These are phyloP conservation scores for Clarireedia sp. DNA, from an alignment of 2,329 filamentous ascomycete genomes.

Conservation along the genomic window DNA sequence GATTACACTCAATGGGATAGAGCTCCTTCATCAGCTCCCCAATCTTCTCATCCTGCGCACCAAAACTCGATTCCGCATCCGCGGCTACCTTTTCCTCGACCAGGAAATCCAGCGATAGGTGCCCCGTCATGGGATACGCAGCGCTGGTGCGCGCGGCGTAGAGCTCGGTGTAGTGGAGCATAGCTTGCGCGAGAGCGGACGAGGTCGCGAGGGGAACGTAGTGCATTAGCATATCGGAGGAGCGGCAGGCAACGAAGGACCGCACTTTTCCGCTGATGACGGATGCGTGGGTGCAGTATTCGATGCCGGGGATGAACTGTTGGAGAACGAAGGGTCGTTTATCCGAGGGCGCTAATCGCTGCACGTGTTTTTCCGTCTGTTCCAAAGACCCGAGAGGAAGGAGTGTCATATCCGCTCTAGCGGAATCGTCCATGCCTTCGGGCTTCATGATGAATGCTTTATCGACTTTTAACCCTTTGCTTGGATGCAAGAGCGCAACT, in stretches of 20 bases:
- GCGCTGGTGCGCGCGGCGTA: conserved; percentile 36
- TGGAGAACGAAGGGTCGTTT: conserved; percentile 57
- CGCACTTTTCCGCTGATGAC: conserved; percentile 57
- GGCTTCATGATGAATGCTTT: conserved; percentile 5
- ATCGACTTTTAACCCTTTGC: conserved; percentile 12
- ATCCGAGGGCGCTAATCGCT: conserved; percentile 34
- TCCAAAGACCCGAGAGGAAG: conserved; percentile 47
- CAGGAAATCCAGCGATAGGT: conserved; percentile 48
- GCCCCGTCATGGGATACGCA: conserved; percentile 49
- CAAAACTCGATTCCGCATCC: neutral
- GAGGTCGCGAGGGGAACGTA: conserved; percentile 51
- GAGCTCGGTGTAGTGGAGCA: conserved; percentile 56
- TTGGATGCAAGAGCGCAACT: conserved; percentile 41
- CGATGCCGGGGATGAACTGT: conserved; percentile 53
- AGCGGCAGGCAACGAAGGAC: conserved; percentile 60
- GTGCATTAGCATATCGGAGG: conserved; percentile 46
- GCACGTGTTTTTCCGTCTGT: conserved; percentile 48
- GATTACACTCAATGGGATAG: conserved; percentile 66
- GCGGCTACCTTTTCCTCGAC: neutral
- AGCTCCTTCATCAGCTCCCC: conserved; percentile 34
- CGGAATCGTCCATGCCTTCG: conserved; percentile 34
- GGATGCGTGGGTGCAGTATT: conserved; percentile 66
- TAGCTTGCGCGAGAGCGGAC: conserved; percentile 47
- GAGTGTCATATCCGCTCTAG: conserved; percentile 54
- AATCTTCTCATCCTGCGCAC: neutral